Base-by-base conservation (phyloP, 2,329 filamentous ascomycete genomes). In the Blumeriella jaapii region DNA sequence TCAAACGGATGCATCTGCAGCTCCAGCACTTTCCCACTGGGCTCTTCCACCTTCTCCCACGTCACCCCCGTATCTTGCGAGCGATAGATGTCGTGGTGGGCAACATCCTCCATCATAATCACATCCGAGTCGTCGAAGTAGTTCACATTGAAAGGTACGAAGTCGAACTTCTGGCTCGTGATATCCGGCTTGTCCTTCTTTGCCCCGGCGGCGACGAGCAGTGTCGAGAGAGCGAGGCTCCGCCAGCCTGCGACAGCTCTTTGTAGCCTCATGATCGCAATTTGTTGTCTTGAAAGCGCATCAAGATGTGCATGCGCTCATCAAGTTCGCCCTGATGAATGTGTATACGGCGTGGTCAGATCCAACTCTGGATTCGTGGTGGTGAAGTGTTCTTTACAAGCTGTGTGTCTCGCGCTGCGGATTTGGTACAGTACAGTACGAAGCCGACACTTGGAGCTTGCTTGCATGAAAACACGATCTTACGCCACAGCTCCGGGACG, bases 71-170 rank as follows among this genome's bases (percentile, higher is more conserved):
- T 86, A 61, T 96, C 75, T 29, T 68, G 67, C 28, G 89, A 93
- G 41, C 83, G 78, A 59, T 78, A 86, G 33, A 93, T 67, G 43
- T 74, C 74, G 40, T 69, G 67, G 25, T 69, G 68, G 10, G 67
- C 58, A 31, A 64, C 54, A 55, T 93, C 82, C 50, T 80, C 76
- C 54, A 85, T 77, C 29, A 96, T 61, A 40, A 93, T 67, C 33
- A 81, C 73, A 56, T 94, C 79, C 47, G 83, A 87, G 57, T 89
- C 83, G 53, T 91, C 79, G 55, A 98, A 96, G 61, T 94, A 98
- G 61, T 82, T 81, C 46, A 95, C 64, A 55, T 77, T 76, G 35
- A 62, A 56, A 1, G 85, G 82, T 35, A 67, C 60, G 50, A 76
- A 66, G 28, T 80, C 64, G 61, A 95, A 82, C 29, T 69, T 60